Base-by-base conservation (phyloP, 2,329 filamentous ascomycete genomes). In the Didymella pinodella region DNA sequence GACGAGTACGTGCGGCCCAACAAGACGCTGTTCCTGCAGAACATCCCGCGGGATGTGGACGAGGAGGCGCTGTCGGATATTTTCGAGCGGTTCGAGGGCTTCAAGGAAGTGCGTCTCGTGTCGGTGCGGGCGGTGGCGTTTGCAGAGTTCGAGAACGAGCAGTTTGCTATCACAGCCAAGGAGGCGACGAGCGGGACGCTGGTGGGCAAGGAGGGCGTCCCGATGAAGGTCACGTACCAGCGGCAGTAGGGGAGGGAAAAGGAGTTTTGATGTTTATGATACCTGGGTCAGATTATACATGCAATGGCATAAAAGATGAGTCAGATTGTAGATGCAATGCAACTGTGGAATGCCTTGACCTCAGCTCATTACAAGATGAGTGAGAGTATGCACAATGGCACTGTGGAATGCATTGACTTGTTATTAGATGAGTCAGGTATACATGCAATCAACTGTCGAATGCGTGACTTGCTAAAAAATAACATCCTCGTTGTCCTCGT, bases 1-100 rank as follows among this genome's bases (percentile, higher is more conserved):
- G 95, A 98, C 85, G 95, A 99, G 80, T 98, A 97, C 78, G 86
- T 98, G 4, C 94, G 94, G 4, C 94, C 95, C 34, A 98, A 98
- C 86, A 97, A 97, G 82, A 96, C 93, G 66, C 85, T 99, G 34
- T 96, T 98, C 80, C 83, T 98, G 61, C 92, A 96, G 81, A 94
- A 98, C 70, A 80, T 99, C 34, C 93, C 95, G 8, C 91, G 94
- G 64, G 90, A 92, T 65, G 92, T 91, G 78, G 90, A 91, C 76
- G 87, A 91, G 71, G 93, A 96, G 64, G 86, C 84, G 25, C 85
- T 99, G 54, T 90, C 88, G 0, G 84, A 85, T 31, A 88, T 98
- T 62, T 99, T 98, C 79, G 87, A 88, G 49, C 88, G 90, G 48
- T 99, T 96, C 80, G 91, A 96, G 63, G 94, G 94, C 26, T 97